Conservation (phyloP, 2,329 filamentous ascomycete species). For the Cordyceps tenuipes region DNA sequence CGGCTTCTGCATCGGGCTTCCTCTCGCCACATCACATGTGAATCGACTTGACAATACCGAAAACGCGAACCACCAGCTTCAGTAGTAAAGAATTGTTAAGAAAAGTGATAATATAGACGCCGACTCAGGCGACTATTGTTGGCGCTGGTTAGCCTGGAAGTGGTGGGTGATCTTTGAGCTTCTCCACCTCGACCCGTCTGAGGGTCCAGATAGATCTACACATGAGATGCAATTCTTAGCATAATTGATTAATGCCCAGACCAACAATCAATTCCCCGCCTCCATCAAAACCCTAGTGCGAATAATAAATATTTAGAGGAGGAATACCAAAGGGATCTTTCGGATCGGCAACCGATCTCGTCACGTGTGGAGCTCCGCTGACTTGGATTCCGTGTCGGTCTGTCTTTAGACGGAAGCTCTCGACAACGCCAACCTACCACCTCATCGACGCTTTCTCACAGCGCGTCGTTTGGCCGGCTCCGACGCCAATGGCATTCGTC, state of each 20-base stretch:
- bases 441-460: neutral
- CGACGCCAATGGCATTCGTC: neutral
- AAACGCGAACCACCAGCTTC: no score
- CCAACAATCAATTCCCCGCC: neutral
- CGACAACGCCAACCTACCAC: neutral
- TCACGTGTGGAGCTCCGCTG: constrained; percentile 2
- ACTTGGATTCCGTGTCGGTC: neutral
- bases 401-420: no score
- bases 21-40: no score
- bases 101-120: no score
- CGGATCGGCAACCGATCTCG: neutral
- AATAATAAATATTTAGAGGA: neutral
- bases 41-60: no score
- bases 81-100: no score
- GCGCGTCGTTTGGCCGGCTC: neutral
- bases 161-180: no score
- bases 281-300: no score
- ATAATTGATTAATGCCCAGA: neutral
- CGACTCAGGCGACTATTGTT: no score
- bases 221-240: neutral
- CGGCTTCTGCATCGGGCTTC: neutral
- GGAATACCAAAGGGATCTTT: neutral
- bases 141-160: no score
- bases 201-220: no score
- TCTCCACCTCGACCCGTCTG: no score